Conservation (phyloP, 306 rosid species). For the Quercus agrifolia region DNA sequence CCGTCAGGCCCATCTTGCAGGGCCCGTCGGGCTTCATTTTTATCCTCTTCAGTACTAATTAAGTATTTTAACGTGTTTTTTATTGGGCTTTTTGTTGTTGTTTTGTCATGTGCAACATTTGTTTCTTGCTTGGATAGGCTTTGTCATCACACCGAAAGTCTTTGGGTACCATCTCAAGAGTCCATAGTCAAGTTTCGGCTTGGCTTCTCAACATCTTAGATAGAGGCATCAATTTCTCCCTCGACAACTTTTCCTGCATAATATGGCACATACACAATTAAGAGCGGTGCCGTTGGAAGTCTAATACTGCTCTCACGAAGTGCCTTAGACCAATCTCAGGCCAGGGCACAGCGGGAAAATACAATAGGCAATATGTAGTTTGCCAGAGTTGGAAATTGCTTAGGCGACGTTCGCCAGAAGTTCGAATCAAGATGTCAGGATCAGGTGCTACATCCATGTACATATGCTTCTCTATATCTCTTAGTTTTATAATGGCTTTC, state of each 20-base stretch:
- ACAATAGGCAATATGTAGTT: neutral
- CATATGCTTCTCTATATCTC: neutral
- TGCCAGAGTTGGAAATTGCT: neutral
- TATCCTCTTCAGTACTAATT: no score
- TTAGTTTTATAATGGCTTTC: neutral
- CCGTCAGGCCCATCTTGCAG: no score
- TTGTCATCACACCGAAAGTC: no score
- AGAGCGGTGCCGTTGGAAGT: neutral
- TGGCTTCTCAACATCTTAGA: no score
- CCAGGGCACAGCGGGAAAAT: neutral
- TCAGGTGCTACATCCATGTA: conserved; percentile 11
- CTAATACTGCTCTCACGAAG: neutral
- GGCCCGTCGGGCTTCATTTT: no score
- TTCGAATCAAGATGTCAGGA: neutral
- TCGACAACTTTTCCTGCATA: neutral
- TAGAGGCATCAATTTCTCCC: no score
- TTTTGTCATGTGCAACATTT: no score
- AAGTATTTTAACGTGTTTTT: no score
- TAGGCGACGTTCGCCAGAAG: neutral
- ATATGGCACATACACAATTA: neutral
- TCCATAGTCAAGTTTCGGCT: no score
- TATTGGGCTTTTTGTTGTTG: no score
- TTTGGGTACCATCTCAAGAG: no score
- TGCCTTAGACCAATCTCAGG: neutral
- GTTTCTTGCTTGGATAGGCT: no score